phyloP scores from a whole-genome alignment of 2,329 filamentous ascomycete species.

The Shiraia bambusicola region DNA sequence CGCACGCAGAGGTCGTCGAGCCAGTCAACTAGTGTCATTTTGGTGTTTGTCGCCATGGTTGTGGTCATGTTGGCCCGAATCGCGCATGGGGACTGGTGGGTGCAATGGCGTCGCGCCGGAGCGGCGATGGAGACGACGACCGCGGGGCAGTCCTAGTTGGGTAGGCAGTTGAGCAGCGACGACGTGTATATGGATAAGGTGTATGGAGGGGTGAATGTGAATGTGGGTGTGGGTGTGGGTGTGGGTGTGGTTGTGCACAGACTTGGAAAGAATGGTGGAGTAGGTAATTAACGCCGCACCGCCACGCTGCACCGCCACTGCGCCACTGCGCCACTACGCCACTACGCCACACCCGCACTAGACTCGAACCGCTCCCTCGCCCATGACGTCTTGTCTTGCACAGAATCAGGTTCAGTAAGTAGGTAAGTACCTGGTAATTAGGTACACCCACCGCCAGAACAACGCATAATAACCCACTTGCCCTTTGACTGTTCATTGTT shows the following conservation, averaged over 20 bases:
- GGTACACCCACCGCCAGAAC: constrained; percentile 28
- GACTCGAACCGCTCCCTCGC: not conserved
- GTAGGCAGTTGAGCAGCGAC: constrained; percentile 4
- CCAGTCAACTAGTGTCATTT: constrained; percentile 91
- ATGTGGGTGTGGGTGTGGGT: constrained; percentile 12
- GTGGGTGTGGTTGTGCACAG: constrained; percentile 23
- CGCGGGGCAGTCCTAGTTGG: constrained; percentile 11
- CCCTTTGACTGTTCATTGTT: too few relatives aligned
- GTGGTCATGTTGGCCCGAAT: constrained; percentile 50
- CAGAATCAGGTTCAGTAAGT: too few relatives aligned
- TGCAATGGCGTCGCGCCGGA: constrained; percentile 5
- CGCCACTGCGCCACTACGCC: too few relatives aligned
- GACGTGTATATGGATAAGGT: constrained; percentile 2
- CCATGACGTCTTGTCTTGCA: constrained; percentile 24
- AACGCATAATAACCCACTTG: constrained; percentile 26
- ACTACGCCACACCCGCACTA: not conserved
- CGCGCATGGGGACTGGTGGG: constrained; percentile 54
- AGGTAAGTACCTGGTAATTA: too few relatives aligned
- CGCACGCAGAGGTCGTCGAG: constrained; percentile 96
- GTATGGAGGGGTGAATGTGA: too few relatives aligned
- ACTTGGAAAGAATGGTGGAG: constrained; percentile 30
- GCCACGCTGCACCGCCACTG: not conserved
- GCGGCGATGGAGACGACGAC: constrained; percentile 7
- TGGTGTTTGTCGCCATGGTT: constrained; percentile 66
- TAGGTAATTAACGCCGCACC: constrained; percentile 10